A percentile compares a stretch with the other conserved stretches of the same genome.
These are phyloP conservation scores for Backusella sp. DNA, from an alignment of 192 early-diverging fungal genomes.

Conservation along the genomic window DNA sequence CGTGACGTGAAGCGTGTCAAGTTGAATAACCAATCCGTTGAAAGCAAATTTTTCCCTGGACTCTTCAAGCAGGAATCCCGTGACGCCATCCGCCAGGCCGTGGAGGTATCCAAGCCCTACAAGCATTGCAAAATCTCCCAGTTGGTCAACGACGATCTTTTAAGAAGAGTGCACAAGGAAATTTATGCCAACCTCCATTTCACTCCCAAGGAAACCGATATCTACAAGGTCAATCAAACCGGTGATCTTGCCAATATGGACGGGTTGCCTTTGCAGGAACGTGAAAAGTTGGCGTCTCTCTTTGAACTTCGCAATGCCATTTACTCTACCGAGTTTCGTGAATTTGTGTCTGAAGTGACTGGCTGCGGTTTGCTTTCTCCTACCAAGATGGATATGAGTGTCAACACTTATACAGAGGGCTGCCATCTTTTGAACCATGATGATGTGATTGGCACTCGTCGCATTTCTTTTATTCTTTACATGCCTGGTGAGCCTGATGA, in stretches of 20 bases:
- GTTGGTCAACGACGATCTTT: conserved; percentile 59
- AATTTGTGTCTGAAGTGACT: conserved; percentile 63
- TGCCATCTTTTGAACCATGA: conserved; percentile 79
- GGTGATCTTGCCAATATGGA: conserved; percentile 83
- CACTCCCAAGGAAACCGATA: conserved; percentile 83
- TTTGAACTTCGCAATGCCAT: conserved; percentile 69
- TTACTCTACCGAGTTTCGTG: conserved; percentile 72
- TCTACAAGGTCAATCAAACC: conserved; percentile 76
- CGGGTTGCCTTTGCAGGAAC: conserved; percentile 60
- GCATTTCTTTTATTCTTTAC: conserved; percentile 78
- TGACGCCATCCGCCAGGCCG: conserved; percentile 4
- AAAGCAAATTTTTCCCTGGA: not conserved
- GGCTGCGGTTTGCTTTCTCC: conserved; percentile 67
- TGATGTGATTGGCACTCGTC: conserved; percentile 77
- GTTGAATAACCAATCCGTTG: not conserved
- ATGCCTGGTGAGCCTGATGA: conserved; percentile 59
- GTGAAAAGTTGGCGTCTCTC: conserved; percentile 48
- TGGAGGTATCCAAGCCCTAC: conserved; percentile 53
- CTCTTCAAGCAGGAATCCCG: conserved; percentile 1
- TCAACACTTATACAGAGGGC: conserved; percentile 67
- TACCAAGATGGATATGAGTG: conserved; percentile 70
- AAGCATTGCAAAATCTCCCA: conserved; percentile 57
- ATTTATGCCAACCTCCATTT: conserved; percentile 59
- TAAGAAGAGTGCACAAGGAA: conserved; percentile 62
- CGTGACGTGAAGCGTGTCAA: not conserved